Evolutionary conservation across 2,329 filamentous ascomycete genomes (phyloP), one percentile per base, ranked within the genome.

Genomic region (Xylariaceae sp.): DNA sequence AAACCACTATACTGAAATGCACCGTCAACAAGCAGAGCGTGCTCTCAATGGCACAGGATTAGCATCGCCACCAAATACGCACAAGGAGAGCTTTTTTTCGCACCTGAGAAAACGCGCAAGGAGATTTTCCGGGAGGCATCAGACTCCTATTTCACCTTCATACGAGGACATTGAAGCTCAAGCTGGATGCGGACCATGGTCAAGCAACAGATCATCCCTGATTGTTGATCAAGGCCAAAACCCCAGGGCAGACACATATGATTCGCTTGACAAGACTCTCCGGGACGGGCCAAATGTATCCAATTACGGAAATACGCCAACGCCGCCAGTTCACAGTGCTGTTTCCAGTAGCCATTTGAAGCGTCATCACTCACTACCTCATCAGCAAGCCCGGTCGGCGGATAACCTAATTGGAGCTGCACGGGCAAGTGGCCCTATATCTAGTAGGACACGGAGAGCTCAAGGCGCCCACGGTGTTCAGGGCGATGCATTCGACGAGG

Each of bases 21-120:
- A 96, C 69, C 83, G 92, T 51, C 89, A 92, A 72, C 90, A 97
- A 71, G 90, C 92, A 13, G 92, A 97, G 71, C 82, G 89, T 58
- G 90, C 91, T 36, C 79, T 97, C 43, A 96, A 91, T 67, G 94
- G 92, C 49, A 85, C 87, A 64, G 88, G 86, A 19, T 76, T 92
- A 21, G 84, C 81, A 15, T 94, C 90, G 5, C 89, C 91, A 3
- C 84, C 86, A 0, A 86, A 81, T 64, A 88, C 82, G 16, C 88
- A 91, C 53, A 95, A 95, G 68, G 94, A 99, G 71, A 90, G 94
- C 71, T 99, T 99, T 77, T 99, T 99, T 74, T 97, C 94, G 0
- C 94, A 99, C 69, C 80, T 99, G 7, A 84, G 94, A 53, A 99
- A 99, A 73, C 86, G 92, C 48, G 94, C 95, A 26, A 84, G 94